These are phyloP conservation scores for Ustilago hordei DNA, from an alignment of 1,284 basidiomycete genomes.

Conservation along the genomic window DNA sequence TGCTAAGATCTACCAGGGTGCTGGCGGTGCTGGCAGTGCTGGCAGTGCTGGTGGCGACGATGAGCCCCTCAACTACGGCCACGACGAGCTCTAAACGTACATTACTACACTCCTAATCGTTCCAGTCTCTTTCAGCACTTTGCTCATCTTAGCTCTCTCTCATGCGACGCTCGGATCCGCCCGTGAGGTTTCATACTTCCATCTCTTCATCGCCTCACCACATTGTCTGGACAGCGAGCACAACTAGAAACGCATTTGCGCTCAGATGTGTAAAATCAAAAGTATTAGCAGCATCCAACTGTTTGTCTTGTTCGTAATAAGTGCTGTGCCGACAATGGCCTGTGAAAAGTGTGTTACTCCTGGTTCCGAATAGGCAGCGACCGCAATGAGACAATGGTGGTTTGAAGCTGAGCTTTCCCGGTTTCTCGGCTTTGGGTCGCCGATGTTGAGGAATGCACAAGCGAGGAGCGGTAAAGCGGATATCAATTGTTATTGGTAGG, in stretches of 20 bases:
- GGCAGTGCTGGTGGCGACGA: slow-evolving; percentile 47
- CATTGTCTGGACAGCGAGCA: background rate
- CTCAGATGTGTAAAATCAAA: slow-evolving; percentile 11
- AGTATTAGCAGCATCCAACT: background rate
- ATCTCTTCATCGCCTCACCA: background rate
- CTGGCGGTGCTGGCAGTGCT: slow-evolving; percentile 26
- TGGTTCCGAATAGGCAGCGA: no score
- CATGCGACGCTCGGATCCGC: slow-evolving; percentile 8
- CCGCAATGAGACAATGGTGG: no score
- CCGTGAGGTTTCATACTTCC: slow-evolving; percentile 3
- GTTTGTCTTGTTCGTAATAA: background rate
- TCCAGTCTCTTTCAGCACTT: slow-evolving; percentile 3
- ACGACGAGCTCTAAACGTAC: slow-evolving; percentile 66
- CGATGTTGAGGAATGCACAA: no score
- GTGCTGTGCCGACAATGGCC: background rate
- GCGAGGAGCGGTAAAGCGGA: no score
- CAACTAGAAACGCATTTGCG: background rate
- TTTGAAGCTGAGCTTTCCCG: no score
- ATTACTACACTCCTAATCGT: background rate
- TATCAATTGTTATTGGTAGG: no score
- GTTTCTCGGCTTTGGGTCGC: no score
- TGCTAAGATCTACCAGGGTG: slow-evolving; percentile 66
- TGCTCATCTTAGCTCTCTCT: background rate
- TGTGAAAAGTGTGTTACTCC: background rate
- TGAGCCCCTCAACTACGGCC: slow-evolving; percentile 66